A percentile compares a stretch with the other conserved stretches of the same genome.
Conservation (phyloP, 2,329 filamentous ascomycete genomes). For the Apiospora hydei region DNA sequence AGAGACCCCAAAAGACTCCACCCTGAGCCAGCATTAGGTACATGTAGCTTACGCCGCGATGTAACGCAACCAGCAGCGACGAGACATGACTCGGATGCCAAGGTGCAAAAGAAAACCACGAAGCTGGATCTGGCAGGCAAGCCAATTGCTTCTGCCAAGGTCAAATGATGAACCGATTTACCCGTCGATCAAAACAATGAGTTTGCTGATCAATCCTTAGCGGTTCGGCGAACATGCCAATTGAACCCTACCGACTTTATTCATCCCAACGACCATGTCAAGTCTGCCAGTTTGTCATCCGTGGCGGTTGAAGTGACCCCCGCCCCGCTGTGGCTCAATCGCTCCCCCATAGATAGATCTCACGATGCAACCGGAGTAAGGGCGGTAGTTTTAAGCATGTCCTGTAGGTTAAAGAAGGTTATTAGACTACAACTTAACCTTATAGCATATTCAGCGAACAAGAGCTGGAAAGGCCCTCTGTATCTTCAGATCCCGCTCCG, state of each 20-base stretch:
- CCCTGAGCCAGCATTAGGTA: not conserved
- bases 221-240: not conserved
- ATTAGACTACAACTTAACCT: constrained; percentile 14
- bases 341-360: not conserved
- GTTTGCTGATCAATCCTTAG: not conserved
- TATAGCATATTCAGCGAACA: not conserved
- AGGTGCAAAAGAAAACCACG: not conserved
- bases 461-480: not conserved
- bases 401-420: not conserved
- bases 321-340: not conserved
- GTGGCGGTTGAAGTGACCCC: not conserved
- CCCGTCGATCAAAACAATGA: constrained; percentile 1
- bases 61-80: not conserved
- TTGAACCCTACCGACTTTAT: not conserved
- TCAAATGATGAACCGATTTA: not conserved
- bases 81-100: constrained; percentile 8
- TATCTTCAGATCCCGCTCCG: not conserved
- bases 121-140: not conserved
- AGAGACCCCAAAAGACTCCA: not conserved
- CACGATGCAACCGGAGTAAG: not conserved
- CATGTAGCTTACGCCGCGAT: not conserved
- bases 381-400: not conserved
- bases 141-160: too few species aligned
- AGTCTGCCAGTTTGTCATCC: not conserved
- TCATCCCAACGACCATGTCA: not conserved